phyloP scores from a whole-genome alignment of 164 flowering plant species.

The Cinnamomum chago region DNA sequence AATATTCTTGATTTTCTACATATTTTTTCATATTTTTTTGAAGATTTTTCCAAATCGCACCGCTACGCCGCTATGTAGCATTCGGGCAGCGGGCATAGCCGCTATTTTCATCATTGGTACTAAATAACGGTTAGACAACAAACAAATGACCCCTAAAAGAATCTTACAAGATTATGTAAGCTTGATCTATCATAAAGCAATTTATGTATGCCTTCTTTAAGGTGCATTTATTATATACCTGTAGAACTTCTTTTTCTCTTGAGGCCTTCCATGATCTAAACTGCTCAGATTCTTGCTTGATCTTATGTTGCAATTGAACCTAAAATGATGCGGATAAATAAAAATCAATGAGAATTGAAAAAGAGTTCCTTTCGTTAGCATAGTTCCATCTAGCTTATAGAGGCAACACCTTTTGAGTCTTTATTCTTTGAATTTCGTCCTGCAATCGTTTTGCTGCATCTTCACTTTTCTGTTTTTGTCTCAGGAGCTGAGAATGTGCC shows the following conservation, averaged over 20 bases:
- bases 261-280: constrained; percentile 93
- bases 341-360: neutral
- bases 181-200: no score
- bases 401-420: constrained; percentile 71
- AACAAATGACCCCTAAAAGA: no score
- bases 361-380: neutral
- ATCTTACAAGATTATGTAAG: no score
- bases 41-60: no score
- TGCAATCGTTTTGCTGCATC: constrained; percentile 90
- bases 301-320: constrained; percentile 98
- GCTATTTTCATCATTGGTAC: no score
- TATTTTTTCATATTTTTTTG: no score
- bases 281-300: constrained; percentile 97
- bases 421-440: constrained; percentile 96
- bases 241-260: constrained; percentile 94
- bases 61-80: no score
- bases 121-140: no score
- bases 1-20: no score
- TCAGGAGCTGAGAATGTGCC: constrained; percentile 87
- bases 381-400: constrained; percentile 6
- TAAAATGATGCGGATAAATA: constrained; percentile 15
- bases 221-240: constrained; percentile 42
- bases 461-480: constrained; percentile 96
- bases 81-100: no score
- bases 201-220: neutral